Base-by-base conservation (phyloP, 1,284 basidiomycete species). In the Naganishia cerealis region DNA sequence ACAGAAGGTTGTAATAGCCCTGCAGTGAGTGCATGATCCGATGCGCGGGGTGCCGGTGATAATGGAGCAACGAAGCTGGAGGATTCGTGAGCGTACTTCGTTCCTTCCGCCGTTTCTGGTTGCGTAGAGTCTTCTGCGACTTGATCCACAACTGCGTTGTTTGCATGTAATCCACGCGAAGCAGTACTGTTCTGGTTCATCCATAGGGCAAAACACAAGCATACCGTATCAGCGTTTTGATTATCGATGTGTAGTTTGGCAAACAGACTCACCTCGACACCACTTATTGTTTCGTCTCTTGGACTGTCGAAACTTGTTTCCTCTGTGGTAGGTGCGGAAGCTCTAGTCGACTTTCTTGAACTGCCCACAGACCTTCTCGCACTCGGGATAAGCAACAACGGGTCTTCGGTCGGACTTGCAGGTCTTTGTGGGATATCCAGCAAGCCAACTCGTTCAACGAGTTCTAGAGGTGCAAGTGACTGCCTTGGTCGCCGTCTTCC, bases 381-480 rank as follows among this genome's bases (percentile, higher is more conserved):
- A n/a, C 61, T 63, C 13, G 61, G 61, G 40, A 63, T 63, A 24
- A 63, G 40, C 26, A 63, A 40, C 50, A 63, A 54, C 36, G 61
- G 61, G 40, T 63, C 61, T 50, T 63, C 61, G 26, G 61, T 63
- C 50, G 61, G 61, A 63, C 61, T 63, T 26, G 61, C 61, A 38
- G 61, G 61, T 18, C 61, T 39, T 18, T 53, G 36, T 16, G 61
- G 61, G 38, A 63, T 63, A 42, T 63, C 61, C 61, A 63, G n/a
- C 29, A 63, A 33, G 7, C 61, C 61, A 40, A 63, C 61, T 24
- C 61, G 50, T 52, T 63, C 61, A 10, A 63, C 61, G 21, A 63
- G 24, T 42, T 63, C 61, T 16, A 63, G 26, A 36, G 61, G 61
- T 4, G 61, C 61, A 63, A 63, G 61, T 18, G 61, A 63, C 39